These are phyloP conservation scores for Backusella tuberculispora DNA, from an alignment of 192 early-diverging fungal genomes.

Conservation along the genomic window DNA sequence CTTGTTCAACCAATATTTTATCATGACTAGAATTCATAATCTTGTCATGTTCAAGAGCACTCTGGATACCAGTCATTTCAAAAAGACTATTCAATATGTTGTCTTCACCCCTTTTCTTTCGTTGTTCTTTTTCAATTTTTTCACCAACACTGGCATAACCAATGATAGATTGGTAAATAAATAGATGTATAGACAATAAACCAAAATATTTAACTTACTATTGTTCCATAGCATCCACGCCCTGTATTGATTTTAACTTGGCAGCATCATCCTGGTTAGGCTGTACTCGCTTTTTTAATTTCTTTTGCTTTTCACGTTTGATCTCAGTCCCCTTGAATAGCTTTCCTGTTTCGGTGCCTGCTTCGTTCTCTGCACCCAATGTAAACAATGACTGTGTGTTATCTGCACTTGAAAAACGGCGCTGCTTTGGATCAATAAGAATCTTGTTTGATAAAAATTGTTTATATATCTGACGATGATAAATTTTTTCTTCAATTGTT, in stretches of 20 bases:
- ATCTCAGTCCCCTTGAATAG: constrained; percentile 81
- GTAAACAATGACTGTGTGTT: constrained; percentile 88
- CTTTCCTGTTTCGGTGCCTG: constrained; percentile 82
- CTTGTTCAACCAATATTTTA: constrained; percentile 68
- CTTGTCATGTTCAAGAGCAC: constrained; percentile 89
- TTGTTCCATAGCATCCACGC: constrained; percentile 44
- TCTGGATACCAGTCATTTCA: constrained; percentile 83
- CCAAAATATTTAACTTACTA: constrained; percentile 31
- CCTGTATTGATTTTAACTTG: constrained; percentile 40
- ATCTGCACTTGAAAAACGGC: constrained; percentile 81
- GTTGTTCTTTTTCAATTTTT: constrained; percentile 24
- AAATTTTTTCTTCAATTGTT: constrained; percentile 96
- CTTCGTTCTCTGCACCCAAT: constrained; percentile 56
- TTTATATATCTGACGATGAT: constrained; percentile 97
- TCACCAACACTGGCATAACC: constrained; percentile 23
- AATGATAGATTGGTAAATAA: not conserved
- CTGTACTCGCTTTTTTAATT: constrained; percentile 18
- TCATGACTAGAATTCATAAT: constrained; percentile 80
- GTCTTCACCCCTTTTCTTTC: constrained; percentile 32
- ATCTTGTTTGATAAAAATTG: constrained; percentile 98
- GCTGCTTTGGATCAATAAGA: constrained; percentile 85
- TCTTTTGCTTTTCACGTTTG: constrained; percentile 34
- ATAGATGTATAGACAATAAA: not conserved
- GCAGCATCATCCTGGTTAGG: constrained; percentile 34
- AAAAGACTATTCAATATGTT: constrained; percentile 83